phyloP scores from a whole-genome alignment of 768 basidiomycete species.

The Lyophyllum decastes region DNA sequence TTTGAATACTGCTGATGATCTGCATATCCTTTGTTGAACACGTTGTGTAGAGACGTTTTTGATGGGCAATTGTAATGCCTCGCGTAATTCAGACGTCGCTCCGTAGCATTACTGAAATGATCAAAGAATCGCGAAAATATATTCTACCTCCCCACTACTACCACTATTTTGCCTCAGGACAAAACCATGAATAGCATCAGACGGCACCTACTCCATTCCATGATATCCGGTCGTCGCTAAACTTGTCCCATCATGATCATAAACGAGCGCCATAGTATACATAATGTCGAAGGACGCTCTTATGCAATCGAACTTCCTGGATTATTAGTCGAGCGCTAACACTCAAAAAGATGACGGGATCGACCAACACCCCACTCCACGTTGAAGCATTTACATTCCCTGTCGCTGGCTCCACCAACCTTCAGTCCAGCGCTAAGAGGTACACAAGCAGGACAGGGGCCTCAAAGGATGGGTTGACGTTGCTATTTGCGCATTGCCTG shows the following conservation, averaged over 20 bases:
- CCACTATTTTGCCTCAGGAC: neutral
- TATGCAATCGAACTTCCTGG: neutral
- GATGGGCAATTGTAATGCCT: too few species aligned
- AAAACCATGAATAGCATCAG: too few species aligned
- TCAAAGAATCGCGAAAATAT: neutral
- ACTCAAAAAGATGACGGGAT: neutral
- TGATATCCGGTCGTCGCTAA: too few species aligned
- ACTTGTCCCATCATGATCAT: too few species aligned
- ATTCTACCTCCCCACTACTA: neutral
- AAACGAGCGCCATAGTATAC: too few species aligned
- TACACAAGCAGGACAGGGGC: conserved; percentile 8
- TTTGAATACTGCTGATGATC: too few species aligned
- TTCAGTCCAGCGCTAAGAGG: conserved; percentile 14
- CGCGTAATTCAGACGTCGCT: too few species aligned
- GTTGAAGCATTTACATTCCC: conserved; percentile 6
- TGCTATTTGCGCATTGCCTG: conserved; percentile 17
- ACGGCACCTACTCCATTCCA: too few species aligned
- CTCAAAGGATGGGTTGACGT: conserved; percentile 11
- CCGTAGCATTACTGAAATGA: too few species aligned
- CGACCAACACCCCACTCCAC: neutral
- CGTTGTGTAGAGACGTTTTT: too few species aligned
- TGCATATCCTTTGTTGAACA: too few species aligned
- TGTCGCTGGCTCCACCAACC: conserved; percentile 5
- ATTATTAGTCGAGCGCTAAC: neutral
- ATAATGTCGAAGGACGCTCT: too few species aligned